A percentile compares a stretch with the other conserved stretches of the same genome.
These are phyloP conservation scores for Colletotrichum agaves DNA, from an alignment of 2,329 filamentous ascomycete genomes.

Conservation along the genomic window DNA sequence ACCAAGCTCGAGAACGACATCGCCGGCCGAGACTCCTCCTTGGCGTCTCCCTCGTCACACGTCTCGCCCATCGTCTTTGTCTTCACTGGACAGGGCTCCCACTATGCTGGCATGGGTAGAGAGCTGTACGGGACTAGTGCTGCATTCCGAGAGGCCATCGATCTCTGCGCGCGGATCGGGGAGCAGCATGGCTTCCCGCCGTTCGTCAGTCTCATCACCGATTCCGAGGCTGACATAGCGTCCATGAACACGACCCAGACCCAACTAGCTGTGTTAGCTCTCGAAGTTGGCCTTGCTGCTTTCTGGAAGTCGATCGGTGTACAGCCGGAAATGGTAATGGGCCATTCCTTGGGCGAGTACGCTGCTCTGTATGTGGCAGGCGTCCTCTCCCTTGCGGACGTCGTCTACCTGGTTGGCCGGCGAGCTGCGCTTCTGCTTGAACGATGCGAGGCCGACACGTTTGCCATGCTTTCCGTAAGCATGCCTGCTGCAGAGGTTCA, in stretches of 20 bases:
- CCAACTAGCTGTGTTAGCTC: conserved; percentile 52
- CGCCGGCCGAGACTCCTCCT: neutral
- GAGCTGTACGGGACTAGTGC: conserved; percentile 42
- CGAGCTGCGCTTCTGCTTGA: conserved; percentile 63
- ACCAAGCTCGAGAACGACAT: neutral
- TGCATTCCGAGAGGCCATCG: conserved; percentile 46
- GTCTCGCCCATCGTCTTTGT: conserved; percentile 48
- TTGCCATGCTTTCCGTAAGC: neutral
- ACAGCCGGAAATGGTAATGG: conserved; percentile 44
- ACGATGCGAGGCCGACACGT: neutral
- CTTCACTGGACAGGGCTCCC: conserved; percentile 51
- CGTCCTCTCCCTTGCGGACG: conserved; percentile 44
- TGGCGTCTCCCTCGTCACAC: no score
- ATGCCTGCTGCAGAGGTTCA: neutral
- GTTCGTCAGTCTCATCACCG: conserved; percentile 51
- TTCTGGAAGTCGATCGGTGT: conserved; percentile 47
- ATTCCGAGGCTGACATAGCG: conserved; percentile 25
- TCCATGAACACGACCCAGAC: conserved; percentile 2
- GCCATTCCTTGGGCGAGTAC: conserved; percentile 51
- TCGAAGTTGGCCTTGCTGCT: conserved; percentile 46
- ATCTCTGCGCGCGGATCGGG: conserved; percentile 46
- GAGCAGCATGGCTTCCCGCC: conserved; percentile 49
- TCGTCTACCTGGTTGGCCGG: conserved; percentile 70
- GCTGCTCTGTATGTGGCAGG: conserved; percentile 48
- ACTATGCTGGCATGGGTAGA: conserved; percentile 46